A percentile compares a stretch with the other conserved stretches of the same genome.
Conservation (phyloP, 257 asterid species). For the Thymus quinquecostatus region DNA sequence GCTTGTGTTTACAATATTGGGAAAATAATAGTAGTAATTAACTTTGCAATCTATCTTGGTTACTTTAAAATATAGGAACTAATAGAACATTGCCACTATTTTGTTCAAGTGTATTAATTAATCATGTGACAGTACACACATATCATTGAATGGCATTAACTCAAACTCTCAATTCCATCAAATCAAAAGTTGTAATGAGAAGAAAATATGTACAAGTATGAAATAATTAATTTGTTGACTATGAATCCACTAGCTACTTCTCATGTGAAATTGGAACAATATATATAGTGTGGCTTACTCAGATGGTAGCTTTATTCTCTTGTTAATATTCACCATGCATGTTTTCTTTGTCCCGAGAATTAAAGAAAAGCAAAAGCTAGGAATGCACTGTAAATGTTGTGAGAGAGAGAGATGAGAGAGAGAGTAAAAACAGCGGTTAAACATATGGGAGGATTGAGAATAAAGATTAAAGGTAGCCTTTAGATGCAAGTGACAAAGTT, state of each 20-base stretch:
- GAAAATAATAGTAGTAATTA: too few relatives aligned
- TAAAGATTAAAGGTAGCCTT: slow-evolving; percentile 30
- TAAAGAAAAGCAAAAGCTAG: slow-evolving; percentile 15
- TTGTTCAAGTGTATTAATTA: too few relatives aligned
- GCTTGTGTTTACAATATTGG: too few relatives aligned
- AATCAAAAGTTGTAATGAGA: not conserved
- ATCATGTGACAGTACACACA: too few relatives aligned
- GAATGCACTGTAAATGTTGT: slow-evolving; percentile 18
- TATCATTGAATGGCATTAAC: too few relatives aligned
- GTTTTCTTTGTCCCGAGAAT: slow-evolving; percentile 19
- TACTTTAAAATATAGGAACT: too few relatives aligned
- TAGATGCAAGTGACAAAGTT: slow-evolving; percentile 41
- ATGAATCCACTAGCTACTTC: slow-evolving; percentile 8
- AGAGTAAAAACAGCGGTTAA: slow-evolving; percentile 22
- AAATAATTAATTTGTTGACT: not conserved
- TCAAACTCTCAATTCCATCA: not conserved
- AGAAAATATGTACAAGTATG: not conserved
- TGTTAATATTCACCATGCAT: slow-evolving; percentile 22
- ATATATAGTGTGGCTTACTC: slow-evolving; percentile 15
- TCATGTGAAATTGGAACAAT: not conserved
- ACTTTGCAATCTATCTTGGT: too few relatives aligned
- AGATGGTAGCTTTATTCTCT: slow-evolving; percentile 24
- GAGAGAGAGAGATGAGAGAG: slow-evolving; percentile 13
- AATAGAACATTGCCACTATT: too few relatives aligned
- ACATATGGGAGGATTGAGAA: slow-evolving; percentile 11